Percentiles rank a stretch among this genome's conserved stretches.
Conservation (phyloP, 1,139 yeast species). For the Ogataea hybrid region DNA sequence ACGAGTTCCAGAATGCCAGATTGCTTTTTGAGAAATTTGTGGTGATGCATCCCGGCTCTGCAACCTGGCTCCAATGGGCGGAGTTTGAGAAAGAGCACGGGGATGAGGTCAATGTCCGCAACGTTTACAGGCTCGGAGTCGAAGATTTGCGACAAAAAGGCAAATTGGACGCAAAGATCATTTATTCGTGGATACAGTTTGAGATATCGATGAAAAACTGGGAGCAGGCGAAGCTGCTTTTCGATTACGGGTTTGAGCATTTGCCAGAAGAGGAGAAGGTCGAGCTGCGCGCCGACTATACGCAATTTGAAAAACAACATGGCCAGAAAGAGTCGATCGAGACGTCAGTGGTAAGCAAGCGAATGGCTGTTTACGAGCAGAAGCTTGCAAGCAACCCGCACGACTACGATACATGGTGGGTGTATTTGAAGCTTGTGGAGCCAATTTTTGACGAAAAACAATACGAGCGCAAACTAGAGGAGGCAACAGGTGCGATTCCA, state of each 20-base stretch:
- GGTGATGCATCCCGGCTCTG: constrained; percentile 47
- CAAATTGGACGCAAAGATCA: constrained; percentile 37
- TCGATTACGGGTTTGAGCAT: constrained; percentile 47
- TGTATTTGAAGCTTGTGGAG: constrained; percentile 50
- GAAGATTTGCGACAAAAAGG: constrained; percentile 44
- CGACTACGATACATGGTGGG: constrained; percentile 85
- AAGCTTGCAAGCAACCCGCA: constrained; percentile 43
- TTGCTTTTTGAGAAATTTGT: constrained; percentile 57
- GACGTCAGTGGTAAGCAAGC: constrained; percentile 47
- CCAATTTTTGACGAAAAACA: constrained; percentile 33
- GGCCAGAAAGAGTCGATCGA: constrained; percentile 59
- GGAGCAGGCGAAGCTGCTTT: constrained; percentile 69
- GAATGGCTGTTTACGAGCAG: constrained; percentile 55
- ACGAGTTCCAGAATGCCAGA: constrained; percentile 58
- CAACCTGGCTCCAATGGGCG: constrained; percentile 67
- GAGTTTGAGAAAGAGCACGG: constrained; percentile 60
- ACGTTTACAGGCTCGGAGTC: constrained; percentile 65
- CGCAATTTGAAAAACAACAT: constrained; percentile 63
- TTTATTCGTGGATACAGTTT: constrained; percentile 68
- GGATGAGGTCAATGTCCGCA: constrained; percentile 45
- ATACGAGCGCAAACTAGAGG: constrained; percentile 34
- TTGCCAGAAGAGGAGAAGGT: constrained; percentile 39
- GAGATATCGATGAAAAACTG: constrained; percentile 61
- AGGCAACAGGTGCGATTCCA: constrained; percentile 47
- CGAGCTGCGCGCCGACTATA: constrained; percentile 45